Evolutionary conservation across 305 asterid genomes (phyloP).

Genomic region (Fraxinus sp.): DNA sequence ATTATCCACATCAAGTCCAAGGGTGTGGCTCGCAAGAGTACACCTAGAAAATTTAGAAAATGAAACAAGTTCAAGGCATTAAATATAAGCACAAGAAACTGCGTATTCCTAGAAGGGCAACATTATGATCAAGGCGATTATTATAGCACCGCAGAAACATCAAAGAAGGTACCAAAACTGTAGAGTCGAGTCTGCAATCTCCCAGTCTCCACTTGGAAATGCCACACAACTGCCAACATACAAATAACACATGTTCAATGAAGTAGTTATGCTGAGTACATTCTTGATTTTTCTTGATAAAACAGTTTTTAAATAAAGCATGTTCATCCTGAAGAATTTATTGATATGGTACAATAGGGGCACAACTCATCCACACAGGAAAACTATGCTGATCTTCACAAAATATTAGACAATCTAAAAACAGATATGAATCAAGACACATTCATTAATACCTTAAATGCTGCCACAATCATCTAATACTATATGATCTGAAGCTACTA

Average conservation of each 20-base stretch:
- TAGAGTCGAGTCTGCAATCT: conserved; percentile 81
- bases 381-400: neutral
- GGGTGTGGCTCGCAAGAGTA: conserved; percentile 68
- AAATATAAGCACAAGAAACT: conserved; percentile 8
- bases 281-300: neutral
- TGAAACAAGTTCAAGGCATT: conserved; percentile 25
- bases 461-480: neutral
- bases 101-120: neutral
- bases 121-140: neutral
- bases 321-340: neutral
- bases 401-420: neutral
- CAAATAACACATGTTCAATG: conserved; percentile 23
- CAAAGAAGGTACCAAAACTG: conserved; percentile 66
- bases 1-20: conserved; percentile 52
- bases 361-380: neutral
- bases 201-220: conserved; percentile 89
- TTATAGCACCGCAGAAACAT: conserved; percentile 17
- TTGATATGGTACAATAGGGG: neutral
- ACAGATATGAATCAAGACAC: neutral
- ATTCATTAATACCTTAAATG: neutral
- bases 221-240: conserved; percentile 67
- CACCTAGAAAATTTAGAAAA: conserved; percentile 53
- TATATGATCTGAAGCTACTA: neutral
- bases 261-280: conserved; percentile 7
- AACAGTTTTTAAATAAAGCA: neutral